Evolutionary conservation across 306 rosid species (phyloP), one percentile per base, ranked within the genome.

Genomic region (Castanospermum australe): DNA sequence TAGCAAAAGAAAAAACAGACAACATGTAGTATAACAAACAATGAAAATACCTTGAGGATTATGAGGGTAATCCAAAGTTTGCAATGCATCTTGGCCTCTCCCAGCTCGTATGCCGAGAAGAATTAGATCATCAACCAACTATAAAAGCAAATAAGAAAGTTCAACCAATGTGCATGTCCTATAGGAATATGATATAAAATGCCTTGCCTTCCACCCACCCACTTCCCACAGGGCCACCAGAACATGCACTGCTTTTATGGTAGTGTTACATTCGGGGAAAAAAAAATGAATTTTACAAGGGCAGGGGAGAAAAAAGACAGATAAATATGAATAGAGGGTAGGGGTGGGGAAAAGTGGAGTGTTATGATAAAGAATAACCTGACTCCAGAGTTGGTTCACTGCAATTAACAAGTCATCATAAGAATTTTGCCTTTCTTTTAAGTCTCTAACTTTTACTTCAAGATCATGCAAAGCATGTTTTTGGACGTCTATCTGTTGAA

Each of bases 81-180:
- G 79, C 67, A 91, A 81, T 59, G 83, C 87, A 54, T 83, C 84
- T 87, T 77, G 87, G 79, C 85, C 87, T 78, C 91, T 89, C 73
- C 98, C 93, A 59, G 89, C 89, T 85, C 69, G 89, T 86, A 84
- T 77, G 36, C 97, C 97, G 22, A 93, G 98, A 87, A 92, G 90
- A 73, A 79, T 42, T 84, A 93, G 82, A 88, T 95, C 98, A 81
- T 89, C 94, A 77, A 87, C 89, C 86, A 95, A 82, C 98, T 95
- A 86, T 69, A 86, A 17, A 73, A 48, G 55, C 59, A 86, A 51
- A 86, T 6, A 70, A 67, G 24, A 75, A 76, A 77, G 88, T 59
- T 67, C 69, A 71, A 57, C 18, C 56, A 57, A 54, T 20, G 62
- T 24, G 75, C 68, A 45, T 61, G 41, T 63, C 50, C 51, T 35